Conservation (phyloP, 208 protist species). For the Borovskyia barvae region DNA sequence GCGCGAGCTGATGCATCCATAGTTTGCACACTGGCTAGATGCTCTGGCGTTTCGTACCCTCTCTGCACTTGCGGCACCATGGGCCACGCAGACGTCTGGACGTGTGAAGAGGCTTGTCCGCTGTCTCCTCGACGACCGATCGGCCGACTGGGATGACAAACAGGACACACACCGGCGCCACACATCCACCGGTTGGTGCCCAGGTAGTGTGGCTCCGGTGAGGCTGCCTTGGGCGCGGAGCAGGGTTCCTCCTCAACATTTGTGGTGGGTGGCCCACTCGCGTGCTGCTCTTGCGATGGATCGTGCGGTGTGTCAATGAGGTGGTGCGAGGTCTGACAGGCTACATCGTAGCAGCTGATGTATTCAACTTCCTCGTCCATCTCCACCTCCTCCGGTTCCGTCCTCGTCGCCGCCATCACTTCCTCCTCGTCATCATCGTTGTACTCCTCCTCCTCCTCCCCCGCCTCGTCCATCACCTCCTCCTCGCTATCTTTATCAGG, state of each 20-base stretch:
- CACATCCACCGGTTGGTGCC: constrained; percentile 23
- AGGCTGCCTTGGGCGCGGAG: neutral
- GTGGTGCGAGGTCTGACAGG: constrained; percentile 24
- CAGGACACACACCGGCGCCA: constrained; percentile 17
- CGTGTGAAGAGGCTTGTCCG: no score
- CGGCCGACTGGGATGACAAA: constrained; percentile 14
- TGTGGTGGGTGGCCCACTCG: no score
- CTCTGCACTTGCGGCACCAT: no score
- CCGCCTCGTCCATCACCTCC: neutral
- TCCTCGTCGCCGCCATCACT: neutral
- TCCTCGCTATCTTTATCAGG: no score
- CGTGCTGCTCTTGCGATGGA: no score
- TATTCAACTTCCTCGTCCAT: constrained; percentile 1
- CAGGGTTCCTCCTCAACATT: no score
- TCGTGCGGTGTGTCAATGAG: constrained; percentile 1
- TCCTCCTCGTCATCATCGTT: neutral
- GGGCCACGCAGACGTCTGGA: no score
- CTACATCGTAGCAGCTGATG: constrained; percentile 28
- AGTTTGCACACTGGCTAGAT: no score
- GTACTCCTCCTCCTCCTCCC: neutral
- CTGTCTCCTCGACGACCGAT: no score
- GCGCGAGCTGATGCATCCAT: no score
- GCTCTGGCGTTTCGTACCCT: no score
- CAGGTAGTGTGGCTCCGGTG: constrained; percentile 17
- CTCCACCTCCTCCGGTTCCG: no score